These are phyloP conservation scores for Tricholoma flavovirens DNA, from an alignment of 768 basidiomycete genomes.

Conservation along the genomic window DNA sequence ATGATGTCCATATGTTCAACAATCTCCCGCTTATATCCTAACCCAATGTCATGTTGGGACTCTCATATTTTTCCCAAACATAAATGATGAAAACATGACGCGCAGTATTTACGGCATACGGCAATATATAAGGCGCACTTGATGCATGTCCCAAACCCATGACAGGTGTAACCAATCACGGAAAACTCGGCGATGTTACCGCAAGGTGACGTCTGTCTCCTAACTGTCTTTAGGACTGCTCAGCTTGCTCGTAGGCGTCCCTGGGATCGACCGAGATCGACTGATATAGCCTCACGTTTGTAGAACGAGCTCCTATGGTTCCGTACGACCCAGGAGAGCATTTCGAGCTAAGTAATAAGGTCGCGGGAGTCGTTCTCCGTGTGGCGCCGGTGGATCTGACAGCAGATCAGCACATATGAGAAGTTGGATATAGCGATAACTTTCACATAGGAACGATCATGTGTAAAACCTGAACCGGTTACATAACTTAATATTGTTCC, in stretches of 20 bases:
- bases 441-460: background rate
- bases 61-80: background rate
- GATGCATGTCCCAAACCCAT: background rate
- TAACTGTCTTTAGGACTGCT: slow-evolving; percentile 1
- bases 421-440: too few species aligned
- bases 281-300: slow-evolving; percentile 1
- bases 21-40: too few species aligned
- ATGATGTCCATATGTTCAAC: too few species aligned
- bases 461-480: background rate
- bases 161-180: background rate
- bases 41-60: too few species aligned
- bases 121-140: too few species aligned
- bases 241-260: background rate
- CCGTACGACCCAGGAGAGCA: background rate
- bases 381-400: background rate
- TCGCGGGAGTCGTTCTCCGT: background rate
- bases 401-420: background rate
- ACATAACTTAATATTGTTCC: too few species aligned
- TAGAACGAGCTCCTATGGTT: slow-evolving; percentile 3
- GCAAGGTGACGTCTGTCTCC: background rate
- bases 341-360: background rate
- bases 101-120: background rate
- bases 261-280: slow-evolving; percentile 6
- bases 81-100: slow-evolving; percentile 7
- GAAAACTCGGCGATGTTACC: background rate